phyloP scores from a whole-genome alignment of 805 yeast species.

The Ogataea nitratoaversa region DNA sequence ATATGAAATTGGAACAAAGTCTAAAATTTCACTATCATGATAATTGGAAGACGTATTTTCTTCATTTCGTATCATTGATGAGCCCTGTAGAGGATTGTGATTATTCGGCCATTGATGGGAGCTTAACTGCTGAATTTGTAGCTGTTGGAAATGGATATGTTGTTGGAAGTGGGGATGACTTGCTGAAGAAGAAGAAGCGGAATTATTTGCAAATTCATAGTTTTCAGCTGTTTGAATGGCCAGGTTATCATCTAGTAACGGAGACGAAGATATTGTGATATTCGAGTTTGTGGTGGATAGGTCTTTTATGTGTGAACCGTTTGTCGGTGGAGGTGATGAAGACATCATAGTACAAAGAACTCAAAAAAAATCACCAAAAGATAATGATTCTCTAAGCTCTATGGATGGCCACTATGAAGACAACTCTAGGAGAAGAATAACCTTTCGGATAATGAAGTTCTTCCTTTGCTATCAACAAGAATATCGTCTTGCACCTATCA shows the following conservation, averaged over 20 bases:
- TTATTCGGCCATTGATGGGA: too few relatives aligned
- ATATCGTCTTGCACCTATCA: neutral
- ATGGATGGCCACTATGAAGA: neutral
- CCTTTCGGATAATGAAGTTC: neutral
- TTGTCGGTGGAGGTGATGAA: slow-evolving; percentile 30
- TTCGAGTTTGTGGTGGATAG: slow-evolving; percentile 13
- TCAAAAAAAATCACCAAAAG: neutral
- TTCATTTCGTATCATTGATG: slow-evolving; percentile 5
- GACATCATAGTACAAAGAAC: slow-evolving; percentile 29
- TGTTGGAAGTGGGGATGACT: too few relatives aligned
- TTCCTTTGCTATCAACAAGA: neutral
- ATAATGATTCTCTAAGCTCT: neutral
- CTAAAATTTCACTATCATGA: slow-evolving; percentile 19
- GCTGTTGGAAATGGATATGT: slow-evolving; percentile 2
- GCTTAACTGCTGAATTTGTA: neutral
- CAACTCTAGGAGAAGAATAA: neutral
- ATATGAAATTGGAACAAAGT: slow-evolving; percentile 28
- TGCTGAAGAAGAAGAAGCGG: slow-evolving; percentile 4
- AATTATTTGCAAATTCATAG: slow-evolving; percentile 11
- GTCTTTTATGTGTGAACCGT: slow-evolving; percentile 15
- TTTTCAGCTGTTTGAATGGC: slow-evolving; percentile 17
- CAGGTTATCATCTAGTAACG: slow-evolving; percentile 18
- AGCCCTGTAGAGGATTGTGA: slow-evolving; percentile 1
- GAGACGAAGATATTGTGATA: slow-evolving; percentile 21
- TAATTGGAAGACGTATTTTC: slow-evolving; percentile 1